Conservation (phyloP, 2,329 filamentous ascomycete species). For the Penicillium sp. region DNA sequence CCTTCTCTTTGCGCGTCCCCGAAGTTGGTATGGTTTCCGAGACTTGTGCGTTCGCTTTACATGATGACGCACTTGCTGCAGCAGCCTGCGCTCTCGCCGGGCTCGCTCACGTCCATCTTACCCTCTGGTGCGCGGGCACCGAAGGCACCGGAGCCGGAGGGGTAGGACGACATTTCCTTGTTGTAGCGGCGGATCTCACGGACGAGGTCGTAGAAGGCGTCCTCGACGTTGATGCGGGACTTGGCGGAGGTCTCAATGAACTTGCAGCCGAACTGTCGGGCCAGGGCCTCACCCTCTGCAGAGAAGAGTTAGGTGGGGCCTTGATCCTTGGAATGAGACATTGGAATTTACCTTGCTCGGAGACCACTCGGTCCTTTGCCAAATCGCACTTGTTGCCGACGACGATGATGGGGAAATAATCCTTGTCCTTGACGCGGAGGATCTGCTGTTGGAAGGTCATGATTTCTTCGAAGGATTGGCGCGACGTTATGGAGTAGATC, state of each 20-base stretch:
- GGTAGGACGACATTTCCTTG: constrained; percentile 92
- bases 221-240: constrained; percentile 95
- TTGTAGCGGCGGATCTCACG: constrained; percentile 97
- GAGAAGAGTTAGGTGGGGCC: background rate
- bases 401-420: constrained; percentile 99
- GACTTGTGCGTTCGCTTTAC: constrained; percentile 35
- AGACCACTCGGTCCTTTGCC: constrained; percentile 84
- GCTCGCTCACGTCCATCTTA: constrained; percentile 71
- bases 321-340: background rate
- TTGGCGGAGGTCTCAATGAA: constrained; percentile 99
- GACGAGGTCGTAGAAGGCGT: constrained; percentile 97
- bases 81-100: constrained; percentile 59
- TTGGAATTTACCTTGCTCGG: constrained; percentile 70
- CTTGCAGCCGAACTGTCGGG: constrained; percentile 85
- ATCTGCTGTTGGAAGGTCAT: constrained; percentile 99
- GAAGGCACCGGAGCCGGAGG: constrained; percentile 61
- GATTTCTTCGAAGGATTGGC: constrained; percentile 97
- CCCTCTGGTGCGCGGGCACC: constrained; percentile 55
- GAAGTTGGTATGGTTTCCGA: constrained; percentile 11
- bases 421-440: constrained; percentile 96
- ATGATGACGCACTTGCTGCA: constrained; percentile 84
- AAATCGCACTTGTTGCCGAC: constrained; percentile 99
- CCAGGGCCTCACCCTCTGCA: constrained; percentile 82
- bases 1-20: constrained; percentile 6
- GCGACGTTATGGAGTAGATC: constrained; percentile 96